Evolutionary conservation across 768 basidiomycete genomes (phyloP).

Genomic region (Mycena metata): DNA sequence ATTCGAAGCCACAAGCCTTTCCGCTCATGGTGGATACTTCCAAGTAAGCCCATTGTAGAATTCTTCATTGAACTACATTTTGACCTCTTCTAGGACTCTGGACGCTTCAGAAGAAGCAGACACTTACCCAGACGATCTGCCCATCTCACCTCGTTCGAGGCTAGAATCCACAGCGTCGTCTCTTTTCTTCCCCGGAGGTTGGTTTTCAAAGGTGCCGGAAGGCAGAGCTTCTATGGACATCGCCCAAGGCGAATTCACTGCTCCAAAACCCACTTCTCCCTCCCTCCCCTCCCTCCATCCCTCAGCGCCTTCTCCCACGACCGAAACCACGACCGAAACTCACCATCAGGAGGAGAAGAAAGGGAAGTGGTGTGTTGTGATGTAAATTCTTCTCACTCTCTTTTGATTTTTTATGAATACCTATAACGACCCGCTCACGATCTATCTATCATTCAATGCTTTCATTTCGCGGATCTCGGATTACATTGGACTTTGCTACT

Average conservation of each 20-base stretch:
- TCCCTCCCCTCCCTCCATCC: conserved; percentile 8
- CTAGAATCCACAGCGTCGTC: conserved; percentile 71
- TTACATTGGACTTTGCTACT: conserved; percentile 12
- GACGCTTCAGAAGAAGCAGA: conserved; percentile 30
- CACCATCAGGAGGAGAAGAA: conserved; percentile 46
- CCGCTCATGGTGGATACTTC: conserved; percentile 23
- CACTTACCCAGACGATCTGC: conserved; percentile 28
- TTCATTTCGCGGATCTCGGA: conserved; percentile 16
- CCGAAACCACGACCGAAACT: conserved; percentile 33
- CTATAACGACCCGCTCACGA: conserved; percentile 21
- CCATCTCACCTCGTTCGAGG: conserved; percentile 51
- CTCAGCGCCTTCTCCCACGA: conserved; percentile 36
- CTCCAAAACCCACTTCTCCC: conserved; percentile 46
- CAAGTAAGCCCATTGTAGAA: conserved; percentile 8
- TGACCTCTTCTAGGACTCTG: conserved; percentile 30
- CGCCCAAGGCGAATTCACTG: conserved; percentile 63
- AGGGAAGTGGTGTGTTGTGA: conserved; percentile 56
- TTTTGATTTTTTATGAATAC: conserved; percentile 29
- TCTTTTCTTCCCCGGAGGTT: conserved; percentile 69
- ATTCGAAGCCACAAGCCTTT: conserved; percentile 25
- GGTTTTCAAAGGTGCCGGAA: conserved; percentile 61
- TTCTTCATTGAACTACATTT: neutral
- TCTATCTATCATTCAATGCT: conserved; percentile 3
- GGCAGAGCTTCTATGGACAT: conserved; percentile 63
- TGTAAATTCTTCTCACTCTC: conserved; percentile 44